These are phyloP conservation scores for Fusarium oligoseptatum DNA, from an alignment of 2,329 filamentous ascomycete genomes.

Conservation along the genomic window DNA sequence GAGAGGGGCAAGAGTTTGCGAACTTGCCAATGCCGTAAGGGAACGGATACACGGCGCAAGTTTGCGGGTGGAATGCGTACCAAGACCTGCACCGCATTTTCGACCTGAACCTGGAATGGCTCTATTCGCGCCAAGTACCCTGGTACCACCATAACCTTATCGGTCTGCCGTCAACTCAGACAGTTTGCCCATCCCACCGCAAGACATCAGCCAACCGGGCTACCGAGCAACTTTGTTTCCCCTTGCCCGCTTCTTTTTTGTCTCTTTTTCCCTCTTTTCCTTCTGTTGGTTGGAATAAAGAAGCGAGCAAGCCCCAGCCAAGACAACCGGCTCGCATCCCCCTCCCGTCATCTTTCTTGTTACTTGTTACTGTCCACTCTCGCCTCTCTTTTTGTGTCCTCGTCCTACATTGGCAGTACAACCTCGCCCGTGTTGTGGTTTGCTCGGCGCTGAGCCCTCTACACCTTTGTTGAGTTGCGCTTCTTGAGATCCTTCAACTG, in stretches of 20 bases:
- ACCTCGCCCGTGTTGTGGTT: conserved; percentile 30
- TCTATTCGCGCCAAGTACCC: conserved; percentile 4
- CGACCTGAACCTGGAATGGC: not conserved
- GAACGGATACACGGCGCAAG: not conserved
- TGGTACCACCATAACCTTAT: conserved; percentile 39
- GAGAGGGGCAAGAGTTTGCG: not conserved
- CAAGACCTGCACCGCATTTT: conserved; percentile 4
- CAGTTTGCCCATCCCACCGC: conserved; percentile 17
- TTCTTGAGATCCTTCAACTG: conserved; percentile 7
- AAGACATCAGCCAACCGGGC: conserved; percentile 26
- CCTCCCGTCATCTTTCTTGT: conserved; percentile 6
- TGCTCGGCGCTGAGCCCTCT: conserved; percentile 24
- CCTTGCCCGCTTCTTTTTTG: conserved; percentile 6
- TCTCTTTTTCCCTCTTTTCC: not conserved
- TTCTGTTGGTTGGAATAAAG: conserved; percentile 27
- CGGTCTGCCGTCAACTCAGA: conserved; percentile 4
- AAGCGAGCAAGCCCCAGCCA: conserved; percentile 32
- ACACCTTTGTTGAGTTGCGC: not conserved
- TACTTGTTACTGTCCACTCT: conserved; percentile 23
- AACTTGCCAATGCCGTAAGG: not conserved
- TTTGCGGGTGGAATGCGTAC: conserved; percentile 9
- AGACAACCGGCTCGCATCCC: conserved; percentile 22
- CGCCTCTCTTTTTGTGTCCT: conserved; percentile 24
- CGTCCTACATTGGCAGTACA: conserved; percentile 39
- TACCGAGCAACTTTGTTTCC: conserved; percentile 18